Conservation (phyloP, 2,329 filamentous ascomycete species). For the Alternaria metachromatica region DNA sequence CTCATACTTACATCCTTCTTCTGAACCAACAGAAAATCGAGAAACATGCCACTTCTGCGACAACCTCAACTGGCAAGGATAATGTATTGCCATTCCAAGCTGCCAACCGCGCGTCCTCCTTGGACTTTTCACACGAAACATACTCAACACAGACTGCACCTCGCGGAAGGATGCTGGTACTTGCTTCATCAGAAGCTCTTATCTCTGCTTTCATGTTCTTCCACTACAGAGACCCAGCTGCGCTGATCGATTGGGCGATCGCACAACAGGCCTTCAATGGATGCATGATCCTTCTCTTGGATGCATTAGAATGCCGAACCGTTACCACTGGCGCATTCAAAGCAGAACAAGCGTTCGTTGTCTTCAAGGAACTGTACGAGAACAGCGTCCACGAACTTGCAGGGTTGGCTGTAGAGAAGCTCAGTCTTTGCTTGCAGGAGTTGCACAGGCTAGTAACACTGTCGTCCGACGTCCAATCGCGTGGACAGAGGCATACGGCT, state of each 20-base stretch:
- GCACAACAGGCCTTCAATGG: slow-evolving; percentile 60
- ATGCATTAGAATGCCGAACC: slow-evolving; percentile 53
- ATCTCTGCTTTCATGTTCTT: slow-evolving; percentile 57
- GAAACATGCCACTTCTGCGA: slow-evolving; percentile 10
- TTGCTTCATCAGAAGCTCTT: slow-evolving; percentile 52
- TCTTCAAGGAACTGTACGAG: slow-evolving; percentile 53
- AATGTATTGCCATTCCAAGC: slow-evolving; percentile 17
- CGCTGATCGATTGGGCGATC: slow-evolving; percentile 57
- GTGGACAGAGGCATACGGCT: slow-evolving; percentile 2
- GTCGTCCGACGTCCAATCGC: slow-evolving; percentile 6
- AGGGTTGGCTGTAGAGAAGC: slow-evolving; percentile 51
- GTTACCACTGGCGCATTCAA: slow-evolving; percentile 35
- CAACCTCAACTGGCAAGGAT: background rate
- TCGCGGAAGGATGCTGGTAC: slow-evolving; percentile 51
- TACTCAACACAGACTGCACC: slow-evolving; percentile 26
- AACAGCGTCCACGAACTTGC: slow-evolving; percentile 56
- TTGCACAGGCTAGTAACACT: slow-evolving; percentile 23
- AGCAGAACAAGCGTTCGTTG: slow-evolving; percentile 50
- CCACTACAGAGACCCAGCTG: slow-evolving; percentile 51
- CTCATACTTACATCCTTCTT: slow-evolving; percentile 57
- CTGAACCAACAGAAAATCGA: slow-evolving; percentile 55
- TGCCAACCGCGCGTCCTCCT: slow-evolving; percentile 17
- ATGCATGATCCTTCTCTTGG: slow-evolving; percentile 57
- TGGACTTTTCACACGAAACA: slow-evolving; percentile 17
- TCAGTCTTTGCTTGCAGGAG: slow-evolving; percentile 42